A percentile compares a stretch with the other conserved stretches of the same genome.
phyloP scores from a whole-genome alignment of 257 asterid genomes.

The Penstemon barbatus region DNA sequence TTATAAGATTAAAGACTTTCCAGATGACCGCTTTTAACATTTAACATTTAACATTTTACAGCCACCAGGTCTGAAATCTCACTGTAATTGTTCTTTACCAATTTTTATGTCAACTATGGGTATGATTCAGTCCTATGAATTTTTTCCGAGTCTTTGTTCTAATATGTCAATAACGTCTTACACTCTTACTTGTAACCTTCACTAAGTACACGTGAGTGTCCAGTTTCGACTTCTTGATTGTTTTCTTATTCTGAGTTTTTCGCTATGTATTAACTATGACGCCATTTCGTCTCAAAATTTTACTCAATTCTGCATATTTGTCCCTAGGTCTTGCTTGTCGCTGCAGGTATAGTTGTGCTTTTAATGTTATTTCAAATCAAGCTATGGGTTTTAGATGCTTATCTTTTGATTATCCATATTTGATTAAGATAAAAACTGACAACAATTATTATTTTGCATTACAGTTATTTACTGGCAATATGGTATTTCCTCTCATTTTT shows the following conservation, averaged over 20 bases:
- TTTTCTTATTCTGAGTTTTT: neutral
- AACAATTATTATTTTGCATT: neutral
- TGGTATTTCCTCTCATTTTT: neutral
- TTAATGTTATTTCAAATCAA: neutral
- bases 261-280: neutral
- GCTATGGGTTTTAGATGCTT: neutral
- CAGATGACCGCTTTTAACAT: slow-evolving; percentile 12
- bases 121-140: neutral
- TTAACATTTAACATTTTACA: neutral
- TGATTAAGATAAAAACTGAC: neutral
- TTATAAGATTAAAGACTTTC: slow-evolving; percentile 16
- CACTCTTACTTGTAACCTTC: slow-evolving; percentile 1
- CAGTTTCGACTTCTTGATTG: neutral
- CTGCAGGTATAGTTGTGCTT: neutral
- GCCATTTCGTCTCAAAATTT: neutral
- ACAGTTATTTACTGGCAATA: neutral
- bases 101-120: neutral
- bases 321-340: neutral
- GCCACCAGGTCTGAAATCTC: neutral
- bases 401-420: neutral
- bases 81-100: neutral
- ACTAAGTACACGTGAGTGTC: neutral
- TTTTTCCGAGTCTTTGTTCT: neutral
- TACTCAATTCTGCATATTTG: neutral
- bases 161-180: neutral